Evolutionary conservation across 331 rosid species (phyloP).

Genomic region (Acacia pycnantha): DNA sequence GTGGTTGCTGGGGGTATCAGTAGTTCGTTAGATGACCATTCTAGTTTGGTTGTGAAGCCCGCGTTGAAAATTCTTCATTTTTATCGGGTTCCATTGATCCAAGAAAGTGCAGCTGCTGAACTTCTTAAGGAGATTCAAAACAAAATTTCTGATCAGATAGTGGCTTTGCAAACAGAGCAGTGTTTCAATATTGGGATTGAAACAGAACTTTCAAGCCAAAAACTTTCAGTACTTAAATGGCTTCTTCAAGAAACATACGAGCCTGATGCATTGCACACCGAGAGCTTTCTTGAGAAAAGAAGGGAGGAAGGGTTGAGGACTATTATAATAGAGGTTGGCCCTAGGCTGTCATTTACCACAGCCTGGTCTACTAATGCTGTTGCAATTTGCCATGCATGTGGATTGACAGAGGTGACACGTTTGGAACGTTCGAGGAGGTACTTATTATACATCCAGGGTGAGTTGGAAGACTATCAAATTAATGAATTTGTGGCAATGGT

Average conservation of each 20-base stretch:
- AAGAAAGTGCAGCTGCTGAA: slow-evolving; percentile 68
- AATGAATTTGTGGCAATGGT: slow-evolving; percentile 73
- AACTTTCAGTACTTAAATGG: slow-evolving; percentile 68
- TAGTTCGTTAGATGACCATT: slow-evolving; percentile 43
- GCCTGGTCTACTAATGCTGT: slow-evolving; percentile 95
- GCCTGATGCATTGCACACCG: slow-evolving; percentile 73
- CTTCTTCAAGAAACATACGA: slow-evolving; percentile 89
- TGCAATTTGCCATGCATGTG: slow-evolving; percentile 83
- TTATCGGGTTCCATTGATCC: slow-evolving; percentile 68
- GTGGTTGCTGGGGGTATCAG: slow-evolving; percentile 50
- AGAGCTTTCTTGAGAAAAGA: slow-evolving; percentile 81
- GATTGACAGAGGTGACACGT: slow-evolving; percentile 76
- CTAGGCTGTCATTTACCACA: slow-evolving; percentile 82
- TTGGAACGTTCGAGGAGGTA: slow-evolving; percentile 85
- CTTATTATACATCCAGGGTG: slow-evolving; percentile 49
- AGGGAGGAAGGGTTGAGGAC: slow-evolving; percentile 54
- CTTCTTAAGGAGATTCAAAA: slow-evolving; percentile 66
- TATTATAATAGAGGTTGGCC: slow-evolving; percentile 82
- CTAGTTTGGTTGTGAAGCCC: slow-evolving; percentile 55
- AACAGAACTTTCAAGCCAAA: slow-evolving; percentile 46
- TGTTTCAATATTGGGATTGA: slow-evolving; percentile 68
- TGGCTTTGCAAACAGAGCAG: slow-evolving; percentile 74
- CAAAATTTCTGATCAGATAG: slow-evolving; percentile 66
- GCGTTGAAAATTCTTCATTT: slow-evolving; percentile 54
- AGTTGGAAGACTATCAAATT: slow-evolving; percentile 53